Conservation (phyloP, 805 yeast species). For the Ascoidea tarda region DNA sequence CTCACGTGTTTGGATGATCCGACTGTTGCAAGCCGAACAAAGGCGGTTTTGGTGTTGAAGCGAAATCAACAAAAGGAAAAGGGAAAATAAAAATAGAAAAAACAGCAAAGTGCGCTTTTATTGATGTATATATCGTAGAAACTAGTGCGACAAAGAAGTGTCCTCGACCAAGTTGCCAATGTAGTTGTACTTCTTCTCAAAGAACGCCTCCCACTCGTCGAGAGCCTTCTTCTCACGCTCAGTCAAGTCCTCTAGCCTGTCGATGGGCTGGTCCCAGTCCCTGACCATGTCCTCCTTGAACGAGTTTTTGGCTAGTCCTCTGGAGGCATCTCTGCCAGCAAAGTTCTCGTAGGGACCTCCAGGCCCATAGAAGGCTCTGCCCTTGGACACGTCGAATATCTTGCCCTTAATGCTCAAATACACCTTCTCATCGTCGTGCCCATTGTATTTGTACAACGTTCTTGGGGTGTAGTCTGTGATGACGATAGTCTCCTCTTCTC, state of each 20-base stretch:
- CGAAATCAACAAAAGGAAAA: too few species aligned
- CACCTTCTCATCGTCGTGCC: slow-evolving; percentile 66
- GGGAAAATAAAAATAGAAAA: background rate
- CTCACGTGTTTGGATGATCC: background rate
- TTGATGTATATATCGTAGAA: background rate
- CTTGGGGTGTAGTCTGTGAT: slow-evolving; percentile 54
- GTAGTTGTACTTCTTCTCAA: slow-evolving; percentile 64
- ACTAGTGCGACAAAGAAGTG: background rate
- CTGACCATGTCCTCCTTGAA: slow-evolving; percentile 60
- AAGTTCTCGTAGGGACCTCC: slow-evolving; percentile 90
- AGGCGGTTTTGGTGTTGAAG: background rate
- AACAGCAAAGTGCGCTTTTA: background rate
- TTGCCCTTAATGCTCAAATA: slow-evolving; percentile 76
- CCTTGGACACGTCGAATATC: slow-evolving; percentile 72
- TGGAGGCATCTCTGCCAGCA: slow-evolving; percentile 91
- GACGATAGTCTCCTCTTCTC: slow-evolving; percentile 21
- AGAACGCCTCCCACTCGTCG: slow-evolving; percentile 77
- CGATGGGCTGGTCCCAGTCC: slow-evolving; percentile 66
- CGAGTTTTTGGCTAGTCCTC: slow-evolving; percentile 83
- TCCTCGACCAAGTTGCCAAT: slow-evolving; percentile 58
- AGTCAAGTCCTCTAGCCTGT: slow-evolving; percentile 46
- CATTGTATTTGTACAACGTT: slow-evolving; percentile 64
- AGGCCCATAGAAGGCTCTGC: slow-evolving; percentile 85
- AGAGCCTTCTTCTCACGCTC: slow-evolving; percentile 50
- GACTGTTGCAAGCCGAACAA: background rate